A percentile compares a stretch with the other conserved stretches of the same genome.
Conservation (phyloP, 2,329 filamentous ascomycete genomes). For the Pseudogymnoascus sp. region DNA sequence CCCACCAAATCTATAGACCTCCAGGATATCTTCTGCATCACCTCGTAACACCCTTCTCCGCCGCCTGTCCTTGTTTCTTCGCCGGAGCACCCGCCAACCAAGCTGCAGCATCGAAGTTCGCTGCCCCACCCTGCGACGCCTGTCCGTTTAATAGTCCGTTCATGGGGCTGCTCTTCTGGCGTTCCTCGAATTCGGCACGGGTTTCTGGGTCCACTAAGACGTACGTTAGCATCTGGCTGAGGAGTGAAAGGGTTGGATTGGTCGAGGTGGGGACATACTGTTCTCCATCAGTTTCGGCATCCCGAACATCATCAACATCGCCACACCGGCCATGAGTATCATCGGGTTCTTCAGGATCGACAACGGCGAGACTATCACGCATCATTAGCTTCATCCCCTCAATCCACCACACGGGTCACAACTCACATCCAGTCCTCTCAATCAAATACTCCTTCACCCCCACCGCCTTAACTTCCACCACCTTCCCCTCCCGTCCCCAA, state of each 20-base stretch:
- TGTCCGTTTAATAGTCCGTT: conserved; percentile 42
- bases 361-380: conserved; percentile 60
- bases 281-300: conserved; percentile 95
- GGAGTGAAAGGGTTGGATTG: not conserved
- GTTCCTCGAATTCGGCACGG: conserved; percentile 83
- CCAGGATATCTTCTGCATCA: too few species aligned
- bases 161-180: conserved; percentile 69
- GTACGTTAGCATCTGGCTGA: not conserved
- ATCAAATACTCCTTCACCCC: conserved; percentile 67
- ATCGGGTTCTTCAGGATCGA: conserved; percentile 87
- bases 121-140: conserved; percentile 34
- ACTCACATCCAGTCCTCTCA: conserved; percentile 67
- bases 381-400: not conserved
- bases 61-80: conserved; percentile 21
- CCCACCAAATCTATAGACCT: not conserved
- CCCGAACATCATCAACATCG: conserved; percentile 75
- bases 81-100: conserved; percentile 52
- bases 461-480: conserved; percentile 36
- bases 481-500: conserved; percentile 23
- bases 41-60: conserved; percentile 8
- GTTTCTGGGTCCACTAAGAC: conserved; percentile 94
- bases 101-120: conserved; percentile 59
- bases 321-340: conserved; percentile 85
- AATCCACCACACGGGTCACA: conserved; percentile 12
- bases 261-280: conserved; percentile 54